Evolutionary conservation across 495 filamentous ascomycete genomes (phyloP).

Genomic region (Podospora pseudopauciseta): DNA sequence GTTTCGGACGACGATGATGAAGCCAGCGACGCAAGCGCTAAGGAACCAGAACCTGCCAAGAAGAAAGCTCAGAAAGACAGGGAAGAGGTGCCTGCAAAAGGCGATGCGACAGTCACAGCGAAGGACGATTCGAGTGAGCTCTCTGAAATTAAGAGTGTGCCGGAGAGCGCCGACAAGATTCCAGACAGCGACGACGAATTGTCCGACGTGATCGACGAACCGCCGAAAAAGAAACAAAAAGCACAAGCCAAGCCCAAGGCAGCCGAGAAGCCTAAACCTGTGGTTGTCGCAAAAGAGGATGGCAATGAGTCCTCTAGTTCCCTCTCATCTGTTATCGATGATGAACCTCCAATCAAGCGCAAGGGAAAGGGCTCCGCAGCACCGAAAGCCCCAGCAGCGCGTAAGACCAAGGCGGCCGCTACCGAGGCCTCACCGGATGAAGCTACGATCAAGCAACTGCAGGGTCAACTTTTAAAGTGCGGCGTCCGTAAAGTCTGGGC

Average conservation of each 20-base stretch:
- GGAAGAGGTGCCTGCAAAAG: conserved; percentile 2
- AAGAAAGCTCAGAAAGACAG: neutral
- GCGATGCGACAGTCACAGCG: conserved; percentile 12
- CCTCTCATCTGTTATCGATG: conserved; percentile 65
- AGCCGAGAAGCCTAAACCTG: conserved; percentile 2
- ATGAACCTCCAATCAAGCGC: conserved; percentile 23
- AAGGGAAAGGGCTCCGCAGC: conserved; percentile 28
- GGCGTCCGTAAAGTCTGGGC: conserved; percentile 92
- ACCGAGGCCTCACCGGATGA: conserved; percentile 63
- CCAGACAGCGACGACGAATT: conserved; percentile 58
- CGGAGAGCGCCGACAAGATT: conserved; percentile 24
- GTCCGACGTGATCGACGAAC: conserved; percentile 65
- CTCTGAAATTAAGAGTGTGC: conserved; percentile 29
- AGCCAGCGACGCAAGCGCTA: conserved; percentile 21
- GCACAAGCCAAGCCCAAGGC: conserved; percentile 25
- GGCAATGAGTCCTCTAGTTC: conserved; percentile 59
- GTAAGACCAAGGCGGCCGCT: conserved; percentile 26
- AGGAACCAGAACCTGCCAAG: conserved; percentile 7
- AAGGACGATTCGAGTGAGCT: conserved; percentile 30
- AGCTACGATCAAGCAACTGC: conserved; percentile 83
- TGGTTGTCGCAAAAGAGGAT: conserved; percentile 26
- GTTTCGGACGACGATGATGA: conserved; percentile 40
- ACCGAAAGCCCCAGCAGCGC: conserved; percentile 24
- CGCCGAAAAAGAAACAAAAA: conserved; percentile 30
- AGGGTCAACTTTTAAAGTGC: conserved; percentile 84